Evolutionary conservation across 2,329 filamentous ascomycete species (phyloP).

Genomic region (Fusarium setosum): DNA sequence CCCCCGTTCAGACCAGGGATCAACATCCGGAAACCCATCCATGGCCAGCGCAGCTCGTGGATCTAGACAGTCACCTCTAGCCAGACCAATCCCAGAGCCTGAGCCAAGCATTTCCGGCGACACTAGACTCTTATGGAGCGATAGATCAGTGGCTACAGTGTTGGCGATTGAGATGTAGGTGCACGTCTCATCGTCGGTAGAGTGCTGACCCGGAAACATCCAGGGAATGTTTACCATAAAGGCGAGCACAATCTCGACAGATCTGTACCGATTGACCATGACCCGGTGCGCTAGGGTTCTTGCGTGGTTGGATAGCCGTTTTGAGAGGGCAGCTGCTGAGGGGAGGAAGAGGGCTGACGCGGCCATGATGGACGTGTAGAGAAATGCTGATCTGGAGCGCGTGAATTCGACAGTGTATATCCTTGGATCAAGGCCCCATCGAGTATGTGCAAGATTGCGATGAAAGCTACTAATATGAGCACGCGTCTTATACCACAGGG

Average conservation of each 20-base stretch:
- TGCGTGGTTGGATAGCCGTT: conserved; percentile 72
- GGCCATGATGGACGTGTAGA: conserved; percentile 78
- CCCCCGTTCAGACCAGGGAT: conserved; percentile 69
- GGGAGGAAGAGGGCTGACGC: conserved; percentile 76
- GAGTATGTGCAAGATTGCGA: conserved; percentile 75
- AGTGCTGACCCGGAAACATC: conserved; percentile 76
- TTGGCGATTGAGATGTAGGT: conserved; percentile 77
- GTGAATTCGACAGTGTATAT: conserved; percentile 75
- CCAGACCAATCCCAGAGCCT: conserved; percentile 59
- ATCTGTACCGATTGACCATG: conserved; percentile 71
- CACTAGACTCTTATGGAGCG: conserved; percentile 75
- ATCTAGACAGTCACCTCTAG: conserved; percentile 76
- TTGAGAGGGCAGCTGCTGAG: conserved; percentile 71
- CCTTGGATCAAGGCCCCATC: conserved; percentile 78
- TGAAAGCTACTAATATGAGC: conserved; percentile 65
- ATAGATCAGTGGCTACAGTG: conserved; percentile 76
- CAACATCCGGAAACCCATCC: conserved; percentile 74
- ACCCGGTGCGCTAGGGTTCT: conserved; percentile 72
- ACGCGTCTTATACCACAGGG: background rate
- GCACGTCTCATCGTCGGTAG: conserved; percentile 79
- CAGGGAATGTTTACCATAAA: conserved; percentile 83
- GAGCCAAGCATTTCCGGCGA: conserved; percentile 61
- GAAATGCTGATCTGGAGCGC: conserved; percentile 74
- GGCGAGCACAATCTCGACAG: conserved; percentile 78
- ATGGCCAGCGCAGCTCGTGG: conserved; percentile 72